Evolutionary conservation across 371 early-diverging fungal genomes (phyloP).

Genomic region (Actinomortierella wolfii): DNA sequence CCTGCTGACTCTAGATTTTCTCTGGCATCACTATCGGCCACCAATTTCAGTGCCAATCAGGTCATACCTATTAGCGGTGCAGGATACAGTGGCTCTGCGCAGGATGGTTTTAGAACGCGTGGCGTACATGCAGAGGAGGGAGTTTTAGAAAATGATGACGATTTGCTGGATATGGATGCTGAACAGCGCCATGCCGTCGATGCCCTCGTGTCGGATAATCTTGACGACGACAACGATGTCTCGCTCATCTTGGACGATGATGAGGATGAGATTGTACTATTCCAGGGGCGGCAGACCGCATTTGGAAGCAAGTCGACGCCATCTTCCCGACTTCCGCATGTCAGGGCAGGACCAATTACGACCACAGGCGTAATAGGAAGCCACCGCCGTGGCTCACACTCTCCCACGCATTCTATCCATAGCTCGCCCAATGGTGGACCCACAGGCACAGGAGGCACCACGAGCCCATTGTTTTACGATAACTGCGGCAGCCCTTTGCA

Average conservation of each 20-base stretch:
- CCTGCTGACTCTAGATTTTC: too few relatives aligned
- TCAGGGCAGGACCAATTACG: slow-evolving; percentile 13
- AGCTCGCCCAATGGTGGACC: slow-evolving; percentile 24
- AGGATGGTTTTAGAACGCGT: too few relatives aligned
- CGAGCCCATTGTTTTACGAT: neutral
- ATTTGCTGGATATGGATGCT: slow-evolving; percentile 14
- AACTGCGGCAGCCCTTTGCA: too few relatives aligned
- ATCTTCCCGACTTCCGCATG: slow-evolving; percentile 20
- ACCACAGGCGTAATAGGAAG: slow-evolving; percentile 41
- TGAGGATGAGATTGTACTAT: slow-evolving; percentile 40
- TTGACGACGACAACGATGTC: slow-evolving; percentile 29
- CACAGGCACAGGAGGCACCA: neutral
- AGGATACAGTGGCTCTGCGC: too few relatives aligned
- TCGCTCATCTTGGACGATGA: slow-evolving; percentile 31
- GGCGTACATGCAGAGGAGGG: too few relatives aligned
- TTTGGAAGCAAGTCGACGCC: slow-evolving; percentile 31
- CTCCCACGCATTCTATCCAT: slow-evolving; percentile 29
- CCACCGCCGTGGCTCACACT: slow-evolving; percentile 30
- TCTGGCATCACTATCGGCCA: too few relatives aligned
- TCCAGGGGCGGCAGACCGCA: slow-evolving; percentile 36
- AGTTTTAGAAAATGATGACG: slow-evolving; percentile 2
- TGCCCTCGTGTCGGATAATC: slow-evolving; percentile 27
- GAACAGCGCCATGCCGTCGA: slow-evolving; percentile 37
- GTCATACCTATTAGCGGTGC: too few relatives aligned
- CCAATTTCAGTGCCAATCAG: too few relatives aligned